These are phyloP conservation scores for Spatholobus suberectus DNA, from an alignment of 306 rosid species.

Conservation along the genomic window DNA sequence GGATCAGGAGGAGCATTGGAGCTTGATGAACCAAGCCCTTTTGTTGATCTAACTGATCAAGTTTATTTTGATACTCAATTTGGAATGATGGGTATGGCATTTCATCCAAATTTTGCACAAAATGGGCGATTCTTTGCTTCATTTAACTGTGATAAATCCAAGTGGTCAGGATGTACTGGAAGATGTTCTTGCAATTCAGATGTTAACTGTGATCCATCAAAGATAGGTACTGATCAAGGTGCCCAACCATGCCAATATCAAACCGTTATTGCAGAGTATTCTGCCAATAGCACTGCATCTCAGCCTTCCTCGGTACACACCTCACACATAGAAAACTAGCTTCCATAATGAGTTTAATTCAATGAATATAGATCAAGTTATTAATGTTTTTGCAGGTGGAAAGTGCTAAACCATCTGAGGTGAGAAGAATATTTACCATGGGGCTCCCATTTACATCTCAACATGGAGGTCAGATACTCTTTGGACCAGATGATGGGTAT, in stretches of 20 bases:
- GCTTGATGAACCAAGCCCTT: constrained; percentile 78
- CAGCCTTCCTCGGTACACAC: constrained; percentile 73
- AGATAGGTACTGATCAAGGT: constrained; percentile 63
- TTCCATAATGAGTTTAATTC: constrained; percentile 27
- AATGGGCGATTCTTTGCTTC: constrained; percentile 97
- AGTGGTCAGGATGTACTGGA: constrained; percentile 91
- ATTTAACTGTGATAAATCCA: constrained; percentile 85
- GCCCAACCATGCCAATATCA: constrained; percentile 91
- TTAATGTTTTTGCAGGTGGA: constrained; percentile 63
- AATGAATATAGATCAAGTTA: neutral
- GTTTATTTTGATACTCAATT: constrained; percentile 73
- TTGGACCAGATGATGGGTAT: constrained; percentile 87
- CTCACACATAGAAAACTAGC: constrained; percentile 25
- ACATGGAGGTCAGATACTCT: constrained; percentile 96
- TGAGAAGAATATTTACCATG: constrained; percentile 92
- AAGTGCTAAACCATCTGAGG: constrained; percentile 87
- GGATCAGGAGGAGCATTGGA: constrained; percentile 69
- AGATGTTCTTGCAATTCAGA: constrained; percentile 94
- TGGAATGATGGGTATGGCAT: constrained; percentile 97
- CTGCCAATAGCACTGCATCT: constrained; percentile 68
- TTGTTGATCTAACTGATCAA: constrained; percentile 86
- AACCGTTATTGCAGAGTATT: constrained; percentile 81
- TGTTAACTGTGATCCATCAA: constrained; percentile 93
- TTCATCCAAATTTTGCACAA: constrained; percentile 80
- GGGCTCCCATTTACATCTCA: constrained; percentile 82